Base-by-base conservation (phyloP, 2,329 filamentous ascomycete species). In the Claviceps purpurea region DNA sequence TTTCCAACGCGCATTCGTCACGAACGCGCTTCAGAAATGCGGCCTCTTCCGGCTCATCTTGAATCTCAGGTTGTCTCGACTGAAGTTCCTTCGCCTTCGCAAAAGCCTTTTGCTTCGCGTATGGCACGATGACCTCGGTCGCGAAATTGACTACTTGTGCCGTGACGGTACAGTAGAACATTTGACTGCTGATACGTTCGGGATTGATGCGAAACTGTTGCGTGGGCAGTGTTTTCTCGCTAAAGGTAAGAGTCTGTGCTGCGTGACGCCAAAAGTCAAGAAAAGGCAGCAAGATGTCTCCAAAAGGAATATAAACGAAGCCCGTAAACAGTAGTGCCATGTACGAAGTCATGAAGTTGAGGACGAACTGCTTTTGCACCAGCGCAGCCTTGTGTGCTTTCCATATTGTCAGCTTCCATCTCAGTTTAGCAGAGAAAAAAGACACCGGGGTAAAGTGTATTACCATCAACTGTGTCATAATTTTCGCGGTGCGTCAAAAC, bases 341-440 rank as follows among this genome's bases (percentile, higher is more conserved):
- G 65, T 96, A 97, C 0, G 90, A 95, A 5, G 89, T 95, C 68
- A 97, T 91, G 69, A 96, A 95, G 72, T 96, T 95, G 62, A 97
- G 79, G 14, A 97, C 82, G 62, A 98, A 97, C 38, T 95, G 85
- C 73, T 98, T 98, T 54, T 87, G 83, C 0, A 93, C 88, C 63
- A 95, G 79, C 1, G 90, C 86, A 20, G 86, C 81, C 55, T 95
- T 82, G 61, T 95, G 86, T 14, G 83, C 84, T 82, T 47, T 5
- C 30, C 10, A 20, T 22, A 4, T 34, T 46, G 26, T 46, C 44
- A 46, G 44, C 20, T 26, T 44, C 20, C n/a, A 40, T 5, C 8
- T 43, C 13, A 18, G 7, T 24, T 4, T 13, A n/a, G 20, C 22
- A 16, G 24, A 3, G 11, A n/a, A 20, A 4, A 4, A 34, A 34